These are phyloP conservation scores for Gracilaria domingensis DNA, from an alignment of 23 red algal species.

Conservation along the genomic window DNA sequence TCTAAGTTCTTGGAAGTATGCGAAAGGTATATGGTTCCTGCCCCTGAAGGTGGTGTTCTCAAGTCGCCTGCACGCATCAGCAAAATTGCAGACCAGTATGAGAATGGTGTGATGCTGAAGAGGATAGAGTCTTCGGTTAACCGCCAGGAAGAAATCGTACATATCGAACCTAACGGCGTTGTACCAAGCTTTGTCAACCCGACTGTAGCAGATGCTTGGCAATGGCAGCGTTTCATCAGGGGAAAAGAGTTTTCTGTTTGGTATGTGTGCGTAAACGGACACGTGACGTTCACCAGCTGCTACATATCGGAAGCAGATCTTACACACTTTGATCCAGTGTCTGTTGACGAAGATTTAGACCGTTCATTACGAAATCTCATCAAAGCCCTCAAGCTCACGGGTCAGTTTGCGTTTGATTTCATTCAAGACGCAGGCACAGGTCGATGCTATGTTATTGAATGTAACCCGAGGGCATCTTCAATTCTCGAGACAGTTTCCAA, in stretches of 20 bases:
- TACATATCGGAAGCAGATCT: slow-evolving; percentile 63
- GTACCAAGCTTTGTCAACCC: slow-evolving; percentile 50
- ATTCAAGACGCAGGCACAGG: slow-evolving; percentile 33
- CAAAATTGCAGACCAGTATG: background rate
- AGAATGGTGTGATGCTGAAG: slow-evolving; percentile 70
- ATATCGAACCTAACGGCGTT: slow-evolving; percentile 6
- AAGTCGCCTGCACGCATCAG: slow-evolving; percentile 9
- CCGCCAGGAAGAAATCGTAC: slow-evolving; percentile 74
- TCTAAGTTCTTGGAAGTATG: slow-evolving; percentile 45
- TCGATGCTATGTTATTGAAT: slow-evolving; percentile 61
- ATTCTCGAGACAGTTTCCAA: slow-evolving; percentile 73
- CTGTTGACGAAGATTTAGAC: slow-evolving; percentile 46
- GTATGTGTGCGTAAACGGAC: slow-evolving; percentile 75
- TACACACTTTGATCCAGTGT: slow-evolving; percentile 54
- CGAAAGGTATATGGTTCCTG: slow-evolving; percentile 45
- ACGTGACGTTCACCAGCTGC: slow-evolving; percentile 62
- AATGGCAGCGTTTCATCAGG: slow-evolving; percentile 73
- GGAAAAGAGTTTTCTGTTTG: slow-evolving; percentile 73
- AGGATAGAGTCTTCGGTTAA: slow-evolving; percentile 75
- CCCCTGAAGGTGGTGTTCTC: slow-evolving; percentile 47
- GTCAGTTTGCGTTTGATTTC: slow-evolving; percentile 83
- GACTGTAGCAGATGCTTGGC: slow-evolving; percentile 54
- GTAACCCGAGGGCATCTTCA: slow-evolving; percentile 77
- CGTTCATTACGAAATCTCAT: slow-evolving; percentile 43
- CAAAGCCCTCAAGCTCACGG: slow-evolving; percentile 17